Conservation (phyloP, 441 rosid species). For the Populus hybrid region DNA sequence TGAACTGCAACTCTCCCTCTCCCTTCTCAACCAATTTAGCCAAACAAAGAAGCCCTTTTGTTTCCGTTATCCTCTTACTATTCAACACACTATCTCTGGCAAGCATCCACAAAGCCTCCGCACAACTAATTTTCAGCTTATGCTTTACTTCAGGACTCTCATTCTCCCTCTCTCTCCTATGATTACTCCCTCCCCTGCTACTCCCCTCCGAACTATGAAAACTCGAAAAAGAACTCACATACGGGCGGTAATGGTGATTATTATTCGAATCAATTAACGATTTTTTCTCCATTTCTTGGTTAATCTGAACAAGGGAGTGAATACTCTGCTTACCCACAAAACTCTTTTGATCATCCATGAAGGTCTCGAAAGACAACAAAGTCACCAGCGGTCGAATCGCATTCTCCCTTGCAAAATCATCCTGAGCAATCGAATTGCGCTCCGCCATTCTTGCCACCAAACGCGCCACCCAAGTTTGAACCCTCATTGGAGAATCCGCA, state of each 20-base stretch:
- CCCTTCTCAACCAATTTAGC: conserved; percentile 53
- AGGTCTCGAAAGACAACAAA: conserved; percentile 46
- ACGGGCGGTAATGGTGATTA: conserved; percentile 14
- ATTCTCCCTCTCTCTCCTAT: conserved; percentile 48
- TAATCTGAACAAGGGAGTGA: conserved; percentile 54
- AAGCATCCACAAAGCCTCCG: conserved; percentile 55
- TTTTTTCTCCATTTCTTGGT: conserved; percentile 38
- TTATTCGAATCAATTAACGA: conserved; percentile 12
- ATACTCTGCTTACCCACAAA: conserved; percentile 36
- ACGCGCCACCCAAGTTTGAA: conserved; percentile 42
- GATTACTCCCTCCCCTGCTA: conserved; percentile 36
- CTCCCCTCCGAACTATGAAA: conserved; percentile 41
- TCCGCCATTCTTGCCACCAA: conserved; percentile 57
- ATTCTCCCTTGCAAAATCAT: conserved; percentile 54
- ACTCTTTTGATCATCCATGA: conserved; percentile 32
- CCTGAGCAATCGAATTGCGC: conserved; percentile 39
- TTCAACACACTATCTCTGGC: conserved; percentile 39
- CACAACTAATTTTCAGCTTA: conserved; percentile 44
- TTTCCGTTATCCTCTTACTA: conserved; percentile 53
- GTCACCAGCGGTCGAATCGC: conserved; percentile 52
- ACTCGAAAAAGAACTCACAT: conserved; percentile 20
- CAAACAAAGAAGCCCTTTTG: conserved; percentile 61
- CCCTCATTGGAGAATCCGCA: conserved; percentile 44
- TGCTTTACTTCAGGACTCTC: conserved; percentile 42
- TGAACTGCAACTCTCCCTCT: conserved; percentile 48